Evolutionary conservation across 768 basidiomycete genomes (phyloP).

Genomic region (Kwoniella sp.): DNA sequence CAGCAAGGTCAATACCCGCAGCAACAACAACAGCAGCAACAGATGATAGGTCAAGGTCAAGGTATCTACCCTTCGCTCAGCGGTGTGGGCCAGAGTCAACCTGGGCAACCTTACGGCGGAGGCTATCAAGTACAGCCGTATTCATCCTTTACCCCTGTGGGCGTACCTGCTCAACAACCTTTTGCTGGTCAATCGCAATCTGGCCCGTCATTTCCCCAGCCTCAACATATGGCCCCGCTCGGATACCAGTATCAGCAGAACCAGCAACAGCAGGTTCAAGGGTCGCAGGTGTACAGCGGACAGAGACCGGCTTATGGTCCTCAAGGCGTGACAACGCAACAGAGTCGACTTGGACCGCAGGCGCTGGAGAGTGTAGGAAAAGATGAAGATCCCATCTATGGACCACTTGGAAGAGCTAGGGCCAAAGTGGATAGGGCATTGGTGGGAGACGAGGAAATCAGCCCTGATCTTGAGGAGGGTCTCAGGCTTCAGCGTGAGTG

Average conservation of each 20-base stretch:
- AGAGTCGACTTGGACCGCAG: slow-evolving; percentile 26
- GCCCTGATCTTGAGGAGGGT: slow-evolving; percentile 28
- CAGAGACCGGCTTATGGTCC: background rate
- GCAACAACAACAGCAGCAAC: slow-evolving; percentile 3
- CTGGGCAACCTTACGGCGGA: background rate
- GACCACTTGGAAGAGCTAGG: slow-evolving; percentile 34
- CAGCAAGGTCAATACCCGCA: slow-evolving; percentile 3
- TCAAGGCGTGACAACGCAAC: background rate
- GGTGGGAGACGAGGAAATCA: slow-evolving; percentile 36
- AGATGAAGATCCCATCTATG: slow-evolving; percentile 43
- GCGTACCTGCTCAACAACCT: background rate
- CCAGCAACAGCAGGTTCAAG: slow-evolving; percentile 2
- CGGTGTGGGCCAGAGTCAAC: too few species aligned
- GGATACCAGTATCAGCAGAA: background rate
- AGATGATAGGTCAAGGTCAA: background rate
- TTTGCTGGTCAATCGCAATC: background rate
- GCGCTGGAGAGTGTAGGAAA: slow-evolving; percentile 22
- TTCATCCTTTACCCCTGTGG: background rate
- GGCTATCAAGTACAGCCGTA: background rate
- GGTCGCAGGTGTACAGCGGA: background rate
- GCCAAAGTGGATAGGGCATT: slow-evolving; percentile 31
- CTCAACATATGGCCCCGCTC: background rate
- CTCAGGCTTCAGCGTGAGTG: slow-evolving; percentile 36
- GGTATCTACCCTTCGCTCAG: too few species aligned
- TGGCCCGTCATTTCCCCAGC: background rate